These are phyloP conservation scores for Rostrohypoxylon terebratum DNA, from an alignment of 495 filamentous ascomycete genomes.

Conservation along the genomic window DNA sequence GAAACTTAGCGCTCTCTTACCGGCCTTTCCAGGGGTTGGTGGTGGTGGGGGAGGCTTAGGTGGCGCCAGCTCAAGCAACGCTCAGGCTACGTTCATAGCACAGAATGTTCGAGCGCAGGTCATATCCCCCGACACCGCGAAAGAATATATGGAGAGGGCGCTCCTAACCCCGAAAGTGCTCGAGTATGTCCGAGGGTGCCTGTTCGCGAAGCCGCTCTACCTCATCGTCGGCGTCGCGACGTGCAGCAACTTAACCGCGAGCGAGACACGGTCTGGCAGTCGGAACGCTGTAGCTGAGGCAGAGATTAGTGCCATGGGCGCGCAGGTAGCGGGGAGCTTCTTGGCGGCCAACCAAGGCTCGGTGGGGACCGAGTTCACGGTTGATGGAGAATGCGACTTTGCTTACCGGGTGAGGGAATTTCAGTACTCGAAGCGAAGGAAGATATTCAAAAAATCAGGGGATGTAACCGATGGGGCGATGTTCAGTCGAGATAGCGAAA, in stretches of 20 bases:
- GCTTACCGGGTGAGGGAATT: slow-evolving; percentile 16
- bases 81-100: not conserved
- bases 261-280: not conserved
- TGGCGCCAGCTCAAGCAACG: not conserved
- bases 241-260: not conserved
- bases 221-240: slow-evolving; percentile 16
- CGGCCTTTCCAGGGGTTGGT: not conserved
- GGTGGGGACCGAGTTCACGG: not conserved
- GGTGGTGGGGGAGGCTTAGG: not conserved
- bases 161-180: slow-evolving; percentile 2
- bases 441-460: slow-evolving; percentile 4
- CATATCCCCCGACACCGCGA: slow-evolving; percentile 7
- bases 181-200: not conserved
- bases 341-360: slow-evolving; percentile 6
- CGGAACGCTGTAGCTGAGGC: not conserved
- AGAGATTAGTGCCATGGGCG: not conserved
- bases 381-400: slow-evolving; percentile 11
- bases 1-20: slow-evolving; percentile 4
- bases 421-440: slow-evolving; percentile 7
- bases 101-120: slow-evolving; percentile 6
- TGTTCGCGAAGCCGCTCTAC: slow-evolving; percentile 10
- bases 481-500: slow-evolving; percentile 2
- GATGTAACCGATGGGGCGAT: slow-evolving; percentile 14
- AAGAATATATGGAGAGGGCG: slow-evolving; percentile 5
- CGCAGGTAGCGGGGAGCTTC: not conserved